These are phyloP conservation scores for Fraxinus greggii DNA, from an alignment of 305 asterid species.

Conservation along the genomic window DNA sequence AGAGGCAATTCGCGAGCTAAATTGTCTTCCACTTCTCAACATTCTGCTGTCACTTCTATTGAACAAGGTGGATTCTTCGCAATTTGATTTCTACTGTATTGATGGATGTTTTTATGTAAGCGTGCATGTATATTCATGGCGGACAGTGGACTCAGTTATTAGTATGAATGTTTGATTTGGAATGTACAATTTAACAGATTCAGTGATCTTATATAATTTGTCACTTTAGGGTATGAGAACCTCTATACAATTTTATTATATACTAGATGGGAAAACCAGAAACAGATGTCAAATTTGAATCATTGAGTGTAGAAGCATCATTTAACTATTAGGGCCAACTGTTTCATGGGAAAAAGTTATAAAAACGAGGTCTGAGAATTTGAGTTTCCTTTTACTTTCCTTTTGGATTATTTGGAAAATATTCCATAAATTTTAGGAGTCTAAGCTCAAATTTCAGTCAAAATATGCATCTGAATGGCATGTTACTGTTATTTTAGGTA, in stretches of 20 bases:
- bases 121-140: background rate
- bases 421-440: background rate
- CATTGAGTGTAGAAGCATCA: constrained; percentile 2
- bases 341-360: background rate
- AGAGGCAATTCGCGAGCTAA: constrained; percentile 24
- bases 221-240: constrained; percentile 15
- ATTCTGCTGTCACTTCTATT: constrained; percentile 31
- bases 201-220: background rate
- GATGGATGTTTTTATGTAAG: background rate
- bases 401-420: constrained; percentile 1
- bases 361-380: background rate
- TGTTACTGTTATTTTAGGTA: constrained; percentile 49
- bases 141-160: background rate
- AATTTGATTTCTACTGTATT: background rate
- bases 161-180: background rate
- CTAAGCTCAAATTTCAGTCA: constrained; percentile 10
- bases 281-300: background rate
- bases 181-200: background rate
- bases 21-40: constrained; percentile 28
- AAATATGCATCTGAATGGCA: constrained; percentile 19
- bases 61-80: constrained; percentile 49
- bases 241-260: background rate
- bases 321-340: background rate
- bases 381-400: constrained; percentile 2
- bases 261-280: background rate